Base-by-base conservation (phyloP, 176 grass and related monocot species). In the Oryza brachyantha region DNA sequence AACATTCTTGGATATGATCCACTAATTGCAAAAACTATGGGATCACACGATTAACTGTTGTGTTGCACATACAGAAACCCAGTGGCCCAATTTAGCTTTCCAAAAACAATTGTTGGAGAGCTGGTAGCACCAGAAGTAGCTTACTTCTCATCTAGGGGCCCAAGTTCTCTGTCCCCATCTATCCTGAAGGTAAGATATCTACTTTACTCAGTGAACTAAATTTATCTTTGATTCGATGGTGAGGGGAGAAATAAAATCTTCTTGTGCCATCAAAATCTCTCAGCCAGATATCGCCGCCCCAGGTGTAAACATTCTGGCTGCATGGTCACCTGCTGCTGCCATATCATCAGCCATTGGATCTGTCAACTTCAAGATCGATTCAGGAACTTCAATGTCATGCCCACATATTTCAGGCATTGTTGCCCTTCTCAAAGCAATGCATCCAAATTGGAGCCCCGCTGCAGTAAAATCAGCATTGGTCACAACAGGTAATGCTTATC, bases 301-400 rank as follows among this genome's bases (percentile, higher is more conserved):
- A 32, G 96, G 96, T 89, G 96, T 98, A 79, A 98, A 98, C 84
- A 98, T 98, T 62, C 83, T 98, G 72, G 90, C 92, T 0, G 88
- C 96, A 64, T 98, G 96, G 96, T 91, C 96, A 64, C 96, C 96
- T 45, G 90, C 87, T 31, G 81, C 84, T 1, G 31, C 85, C 43
- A 66, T 93, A 82, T 96, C 93, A 16, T 79, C 77, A 4, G 63
- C 69, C 60, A 81, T 81, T 16, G 81, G 85, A 66, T 66, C 92
- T 21, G 87, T 93, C 29, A 72, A 89, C 17, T 94, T 98, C 73
- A 94, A 91, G 66, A 95, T 98, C 5, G 96, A 98, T 43, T 98
- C 96, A 24, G 96, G 92, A 61, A 98, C 96, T 3, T 98, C 96
- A 3, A 98, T 98, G 96, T 91, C 96, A 8, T 98, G 96, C 54